Percentiles rank a stretch among this genome's conserved stretches.
Conservation (phyloP, 2,329 filamentous ascomycete species). For the Graphiopsis chlorocephala region DNA sequence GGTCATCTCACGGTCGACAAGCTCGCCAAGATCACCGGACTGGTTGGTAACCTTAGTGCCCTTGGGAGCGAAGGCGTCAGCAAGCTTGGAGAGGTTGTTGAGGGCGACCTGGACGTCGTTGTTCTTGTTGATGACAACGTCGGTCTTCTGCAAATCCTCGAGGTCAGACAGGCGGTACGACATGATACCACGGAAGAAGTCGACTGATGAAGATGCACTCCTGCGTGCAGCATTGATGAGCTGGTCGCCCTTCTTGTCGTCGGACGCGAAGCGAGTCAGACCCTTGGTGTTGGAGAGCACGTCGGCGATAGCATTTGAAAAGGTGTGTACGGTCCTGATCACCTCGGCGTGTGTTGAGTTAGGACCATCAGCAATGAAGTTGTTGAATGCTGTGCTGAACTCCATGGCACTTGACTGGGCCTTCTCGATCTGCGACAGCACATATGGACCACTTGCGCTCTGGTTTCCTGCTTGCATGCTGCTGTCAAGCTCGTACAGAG, state of each 20-base stretch:
- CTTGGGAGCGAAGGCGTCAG: conserved; percentile 86
- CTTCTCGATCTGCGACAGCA: conserved; percentile 96
- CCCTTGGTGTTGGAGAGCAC: conserved; percentile 97
- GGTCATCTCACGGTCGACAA: conserved; percentile 86
- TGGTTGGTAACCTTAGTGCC: conserved; percentile 70
- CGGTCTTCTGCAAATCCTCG: conserved; percentile 87
- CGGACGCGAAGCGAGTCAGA: conserved; percentile 84
- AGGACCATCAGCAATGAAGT: conserved; percentile 94
- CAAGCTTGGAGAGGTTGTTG: conserved; percentile 88
- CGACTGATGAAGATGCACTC: conserved; percentile 81
- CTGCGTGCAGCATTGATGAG: conserved; percentile 78
- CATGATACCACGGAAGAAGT: conserved; percentile 91
- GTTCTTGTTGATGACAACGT: conserved; percentile 96
- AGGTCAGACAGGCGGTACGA: conserved; percentile 91
- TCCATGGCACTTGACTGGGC: conserved; percentile 91
- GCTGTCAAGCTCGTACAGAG: conserved; percentile 94
- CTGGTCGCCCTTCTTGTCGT: conserved; percentile 90
- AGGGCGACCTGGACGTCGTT: conserved; percentile 93
- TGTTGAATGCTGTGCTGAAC: conserved; percentile 97
- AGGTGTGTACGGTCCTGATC: conserved; percentile 87
- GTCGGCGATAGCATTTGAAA: conserved; percentile 86
- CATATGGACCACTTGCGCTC: conserved; percentile 90
- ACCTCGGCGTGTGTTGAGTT: conserved; percentile 86
- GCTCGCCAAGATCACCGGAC: conserved; percentile 83
- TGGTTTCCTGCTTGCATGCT: conserved; percentile 98